Evolutionary conservation across 768 basidiomycete genomes (phyloP).

Genomic region (Aureoboletus auriporus): DNA sequence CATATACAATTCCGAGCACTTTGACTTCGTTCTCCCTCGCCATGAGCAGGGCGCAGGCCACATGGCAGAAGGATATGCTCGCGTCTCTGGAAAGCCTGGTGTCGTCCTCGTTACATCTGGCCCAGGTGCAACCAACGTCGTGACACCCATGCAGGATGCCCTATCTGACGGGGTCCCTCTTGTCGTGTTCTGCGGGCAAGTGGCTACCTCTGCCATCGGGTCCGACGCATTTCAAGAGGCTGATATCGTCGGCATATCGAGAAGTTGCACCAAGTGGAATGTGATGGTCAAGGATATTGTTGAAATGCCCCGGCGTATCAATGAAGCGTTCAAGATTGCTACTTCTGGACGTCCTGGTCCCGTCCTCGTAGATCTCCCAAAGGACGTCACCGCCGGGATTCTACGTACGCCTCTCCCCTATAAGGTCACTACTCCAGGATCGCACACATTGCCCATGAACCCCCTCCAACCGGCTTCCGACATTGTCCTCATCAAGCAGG

Average conservation of each 20-base stretch:
- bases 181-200: slow-evolving; percentile 95
- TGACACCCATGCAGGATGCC: slow-evolving; percentile 98
- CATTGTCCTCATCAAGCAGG: slow-evolving; percentile 65
- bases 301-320: slow-evolving; percentile 92
- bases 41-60: slow-evolving; percentile 99
- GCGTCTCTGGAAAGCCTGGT: slow-evolving; percentile 95
- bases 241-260: slow-evolving; percentile 92
- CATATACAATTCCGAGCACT: slow-evolving; percentile 93
- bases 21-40: slow-evolving; percentile 91
- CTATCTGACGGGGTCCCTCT: slow-evolving; percentile 91
- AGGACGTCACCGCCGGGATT: slow-evolving; percentile 94
- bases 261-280: slow-evolving; percentile 99
- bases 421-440: slow-evolving; percentile 83
- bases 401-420: slow-evolving; percentile 80
- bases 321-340: slow-evolving; percentile 99
- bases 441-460: slow-evolving; percentile 69
- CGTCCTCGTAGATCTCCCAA: slow-evolving; percentile 97
- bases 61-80: slow-evolving; percentile 98
- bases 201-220: slow-evolving; percentile 99
- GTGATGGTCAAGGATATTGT: slow-evolving; percentile 98
- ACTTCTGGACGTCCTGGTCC: slow-evolving; percentile 96
- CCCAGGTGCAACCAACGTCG: slow-evolving; percentile 95
- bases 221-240: slow-evolving; percentile 99
- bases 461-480: slow-evolving; percentile 66
- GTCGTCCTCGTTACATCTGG: slow-evolving; percentile 98